Conservation (phyloP, 148 eudicot genomes). For the Agrostemma githago region DNA sequence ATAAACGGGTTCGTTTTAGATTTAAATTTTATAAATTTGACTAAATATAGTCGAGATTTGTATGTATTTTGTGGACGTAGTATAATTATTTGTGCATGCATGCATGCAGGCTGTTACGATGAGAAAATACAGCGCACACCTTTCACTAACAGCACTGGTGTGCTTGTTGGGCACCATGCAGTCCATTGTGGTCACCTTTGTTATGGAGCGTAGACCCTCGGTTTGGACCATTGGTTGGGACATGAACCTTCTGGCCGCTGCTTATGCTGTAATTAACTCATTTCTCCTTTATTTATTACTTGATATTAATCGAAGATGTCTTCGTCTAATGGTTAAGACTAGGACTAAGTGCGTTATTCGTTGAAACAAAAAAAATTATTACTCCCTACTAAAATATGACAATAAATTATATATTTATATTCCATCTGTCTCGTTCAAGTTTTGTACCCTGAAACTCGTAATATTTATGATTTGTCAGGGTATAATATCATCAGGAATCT, state of each 20-base stretch:
- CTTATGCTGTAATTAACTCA: conserved; percentile 70
- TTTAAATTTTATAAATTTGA: too few relatives aligned
- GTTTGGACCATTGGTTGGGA: conserved; percentile 81
- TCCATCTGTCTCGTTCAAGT: too few relatives aligned
- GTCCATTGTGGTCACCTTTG: conserved; percentile 68
- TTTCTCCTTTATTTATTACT: background rate
- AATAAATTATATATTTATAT: too few relatives aligned
- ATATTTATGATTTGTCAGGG: conserved; percentile 18
- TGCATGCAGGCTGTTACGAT: conserved; percentile 47
- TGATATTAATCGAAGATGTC: too few relatives aligned
- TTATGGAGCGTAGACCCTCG: conserved; percentile 63
- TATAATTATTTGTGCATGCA: background rate
- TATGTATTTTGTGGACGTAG: too few relatives aligned
- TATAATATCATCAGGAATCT: conserved; percentile 52
- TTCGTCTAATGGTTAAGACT: too few relatives aligned
- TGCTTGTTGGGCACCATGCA: conserved; percentile 87
- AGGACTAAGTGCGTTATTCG: too few relatives aligned
- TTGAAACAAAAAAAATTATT: too few relatives aligned
- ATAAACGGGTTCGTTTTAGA: background rate
- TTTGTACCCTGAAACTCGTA: too few relatives aligned
- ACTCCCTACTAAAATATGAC: too few relatives aligned
- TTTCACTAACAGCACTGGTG: conserved; percentile 68
- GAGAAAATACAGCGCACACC: conserved; percentile 56
- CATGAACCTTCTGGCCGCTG: conserved; percentile 89
- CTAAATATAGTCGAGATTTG: too few relatives aligned